Evolutionary conservation across 352 stramenopile species (phyloP), one percentile per base, ranked within the genome.

Genomic region (Thalassiosira hispida): DNA sequence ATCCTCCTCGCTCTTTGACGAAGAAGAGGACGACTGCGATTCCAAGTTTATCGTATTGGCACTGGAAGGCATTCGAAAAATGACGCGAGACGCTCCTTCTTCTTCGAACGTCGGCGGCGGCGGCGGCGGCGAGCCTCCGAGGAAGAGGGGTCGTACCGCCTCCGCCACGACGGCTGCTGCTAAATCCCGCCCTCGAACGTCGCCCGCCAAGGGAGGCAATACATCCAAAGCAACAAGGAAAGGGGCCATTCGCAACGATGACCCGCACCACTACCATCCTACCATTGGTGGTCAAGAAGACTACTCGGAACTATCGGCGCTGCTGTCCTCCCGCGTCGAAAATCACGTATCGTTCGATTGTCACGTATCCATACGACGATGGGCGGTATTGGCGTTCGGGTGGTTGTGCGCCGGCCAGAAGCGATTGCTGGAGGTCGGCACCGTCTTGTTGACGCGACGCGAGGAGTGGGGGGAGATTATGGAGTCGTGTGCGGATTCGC

Each of bases 351-450:
- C 67, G 29, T 86, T 86, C 49, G 67, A 86, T 63, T 70, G 56
- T 68, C 64, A 85, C 57, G 77, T 90, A 14, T 80, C 82, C 1
- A 67, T 90, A 23, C 79, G 79, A 56, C 60, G 81, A 31, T 90
- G 80, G 83, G 60, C 86, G 29, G 73, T 69, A 16, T 67, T 90
- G 46, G 78, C 78, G 14, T 75, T 92, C 60, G 77, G 83, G 25
- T 90, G 83, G 86, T 68, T 81, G 20, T 80, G 78, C 25, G 46
- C 68, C 23, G 86, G 83, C 27, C 81, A 88, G 35, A 49, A 72
- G 20, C 25, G 73, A 31, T 42, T 88, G 6, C 62, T 92, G 18
- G 55, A 83, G 62, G 67, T 51, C 3, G 73, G 73, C 33, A 42
- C 78, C 47, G 60, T 38, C n/a, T 31, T 91, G 27, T 70, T 88